phyloP scores from a whole-genome alignment of 768 basidiomycete species.

The Mycena capillaripes region DNA sequence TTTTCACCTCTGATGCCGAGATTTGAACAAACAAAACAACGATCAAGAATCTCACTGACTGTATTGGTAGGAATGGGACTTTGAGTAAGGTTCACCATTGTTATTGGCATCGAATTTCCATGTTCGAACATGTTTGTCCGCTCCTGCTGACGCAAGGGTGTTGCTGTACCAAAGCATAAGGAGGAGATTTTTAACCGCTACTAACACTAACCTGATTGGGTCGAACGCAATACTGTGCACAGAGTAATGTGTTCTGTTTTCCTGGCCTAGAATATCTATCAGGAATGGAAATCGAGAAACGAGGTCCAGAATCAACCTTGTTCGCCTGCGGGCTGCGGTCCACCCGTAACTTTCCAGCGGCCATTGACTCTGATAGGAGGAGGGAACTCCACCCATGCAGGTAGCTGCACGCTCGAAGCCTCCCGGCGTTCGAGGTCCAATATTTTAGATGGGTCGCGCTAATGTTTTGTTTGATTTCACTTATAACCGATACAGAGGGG shows the following conservation, averaged over 20 bases:
- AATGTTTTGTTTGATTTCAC: conserved; percentile 16
- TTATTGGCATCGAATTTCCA: conserved; percentile 17
- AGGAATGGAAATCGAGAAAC: not conserved
- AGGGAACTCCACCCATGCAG: too few relatives aligned
- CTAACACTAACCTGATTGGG: conserved; percentile 56
- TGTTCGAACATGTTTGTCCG: conserved; percentile 15
- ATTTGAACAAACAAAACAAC: not conserved
- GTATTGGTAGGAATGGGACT: not conserved
- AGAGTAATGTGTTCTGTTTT: conserved; percentile 61
- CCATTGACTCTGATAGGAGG: too few relatives aligned
- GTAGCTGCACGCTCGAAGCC: too few relatives aligned
- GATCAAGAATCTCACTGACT: too few relatives aligned
- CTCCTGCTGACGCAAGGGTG: conserved; percentile 8
- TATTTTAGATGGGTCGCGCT: conserved; percentile 36
- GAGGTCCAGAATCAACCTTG: conserved; percentile 11
- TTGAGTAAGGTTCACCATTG: not conserved
- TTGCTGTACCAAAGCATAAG: conserved; percentile 26
- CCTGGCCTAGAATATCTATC: not conserved
- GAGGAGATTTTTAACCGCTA: not conserved
- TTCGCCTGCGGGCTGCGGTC: too few relatives aligned
- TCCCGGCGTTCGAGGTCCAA: conserved; percentile 28
- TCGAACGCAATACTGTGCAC: conserved; percentile 71
- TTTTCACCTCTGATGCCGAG: conserved; percentile 35
- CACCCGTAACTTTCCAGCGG: too few relatives aligned
- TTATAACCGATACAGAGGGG: conserved; percentile 15